Percentiles rank a stretch among this genome's conserved stretches.
Evolutionary conservation across 2,329 filamentous ascomycete genomes (phyloP).

Genomic region (Raffaelea arxii): DNA sequence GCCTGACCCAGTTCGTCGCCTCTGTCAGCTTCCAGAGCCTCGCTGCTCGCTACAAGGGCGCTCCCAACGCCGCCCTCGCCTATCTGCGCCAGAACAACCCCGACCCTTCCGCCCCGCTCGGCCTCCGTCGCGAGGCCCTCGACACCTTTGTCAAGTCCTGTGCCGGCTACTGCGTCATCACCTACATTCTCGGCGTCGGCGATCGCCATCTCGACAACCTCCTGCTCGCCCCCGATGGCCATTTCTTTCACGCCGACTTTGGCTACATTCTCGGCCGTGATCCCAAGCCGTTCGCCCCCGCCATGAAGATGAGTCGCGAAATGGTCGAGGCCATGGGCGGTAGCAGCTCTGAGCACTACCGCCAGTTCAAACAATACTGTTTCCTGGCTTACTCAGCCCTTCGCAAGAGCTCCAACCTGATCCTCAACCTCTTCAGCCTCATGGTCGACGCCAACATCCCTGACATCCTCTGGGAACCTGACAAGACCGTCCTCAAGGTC

Average conservation of each 20-base stretch:
- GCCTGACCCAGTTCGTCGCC: slow-evolving; percentile 87
- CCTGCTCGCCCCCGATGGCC: slow-evolving; percentile 76
- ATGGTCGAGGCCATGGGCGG: slow-evolving; percentile 99
- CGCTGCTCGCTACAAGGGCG: slow-evolving; percentile 64
- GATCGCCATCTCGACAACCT: slow-evolving; percentile 95
- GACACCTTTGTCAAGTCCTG: slow-evolving; percentile 95
- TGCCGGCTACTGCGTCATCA: slow-evolving; percentile 96
- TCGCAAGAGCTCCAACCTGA: slow-evolving; percentile 80
- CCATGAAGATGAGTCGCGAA: slow-evolving; percentile 94
- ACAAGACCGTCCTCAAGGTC: slow-evolving; percentile 91
- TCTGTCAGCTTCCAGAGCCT: slow-evolving; percentile 78
- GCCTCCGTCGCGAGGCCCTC: slow-evolving; percentile 83
- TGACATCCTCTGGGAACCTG: slow-evolving; percentile 83
- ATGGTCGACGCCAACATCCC: slow-evolving; percentile 98
- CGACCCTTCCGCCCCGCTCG: slow-evolving; percentile 68
- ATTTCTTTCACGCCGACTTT: slow-evolving; percentile 98
- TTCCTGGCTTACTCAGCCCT: slow-evolving; percentile 90
- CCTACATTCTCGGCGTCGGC: slow-evolving; percentile 91
- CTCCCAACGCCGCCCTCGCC: slow-evolving; percentile 58
- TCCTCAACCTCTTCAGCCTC: slow-evolving; percentile 88
- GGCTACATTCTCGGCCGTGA: slow-evolving; percentile 96
- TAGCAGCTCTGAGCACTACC: slow-evolving; percentile 67
- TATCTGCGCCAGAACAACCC: slow-evolving; percentile 88
- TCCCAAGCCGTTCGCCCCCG: slow-evolving; percentile 91
- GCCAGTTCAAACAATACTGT: slow-evolving; percentile 88